phyloP scores from a whole-genome alignment of 2,329 filamentous ascomycete species.

The Calonectria pauciramosa region DNA sequence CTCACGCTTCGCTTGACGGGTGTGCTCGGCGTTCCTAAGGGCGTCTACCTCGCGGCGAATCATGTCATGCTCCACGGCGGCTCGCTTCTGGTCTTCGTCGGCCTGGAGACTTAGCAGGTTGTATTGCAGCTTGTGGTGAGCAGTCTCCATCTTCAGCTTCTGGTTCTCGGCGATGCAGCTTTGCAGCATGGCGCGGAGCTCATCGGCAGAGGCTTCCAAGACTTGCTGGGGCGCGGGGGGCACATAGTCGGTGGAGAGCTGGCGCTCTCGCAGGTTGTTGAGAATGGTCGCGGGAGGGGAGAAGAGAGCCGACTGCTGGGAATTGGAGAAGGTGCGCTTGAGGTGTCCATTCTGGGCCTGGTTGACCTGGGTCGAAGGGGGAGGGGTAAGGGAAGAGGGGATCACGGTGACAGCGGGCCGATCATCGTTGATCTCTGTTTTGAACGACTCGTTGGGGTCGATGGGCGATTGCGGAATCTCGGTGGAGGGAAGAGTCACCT shows the following conservation, averaged over 20 bases:
- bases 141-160: constrained; percentile 82
- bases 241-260: constrained; percentile 56
- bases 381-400: constrained; percentile 70
- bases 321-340: constrained; percentile 52
- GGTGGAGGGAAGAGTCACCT: constrained; percentile 70
- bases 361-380: constrained; percentile 66
- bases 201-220: constrained; percentile 65
- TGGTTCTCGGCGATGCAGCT: constrained; percentile 68
- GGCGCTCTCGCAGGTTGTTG: constrained; percentile 50
- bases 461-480: constrained; percentile 67
- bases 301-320: constrained; percentile 63
- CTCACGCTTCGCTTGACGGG: constrained; percentile 71
- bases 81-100: constrained; percentile 86
- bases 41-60: constrained; percentile 90
- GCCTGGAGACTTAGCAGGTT: constrained; percentile 88
- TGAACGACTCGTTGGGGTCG: constrained; percentile 63
- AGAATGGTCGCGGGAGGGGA: constrained; percentile 67
- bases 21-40: constrained; percentile 80
- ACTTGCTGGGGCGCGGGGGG: constrained; percentile 65
- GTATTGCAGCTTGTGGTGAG: constrained; percentile 92
- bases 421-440: constrained; percentile 64
- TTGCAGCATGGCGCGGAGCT: constrained; percentile 70
- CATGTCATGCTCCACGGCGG: constrained; percentile 93
- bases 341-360: constrained; percentile 42
- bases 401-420: constrained; percentile 61